Conservation (phyloP, 495 filamentous ascomycete genomes). For the Poronia punctata region DNA sequence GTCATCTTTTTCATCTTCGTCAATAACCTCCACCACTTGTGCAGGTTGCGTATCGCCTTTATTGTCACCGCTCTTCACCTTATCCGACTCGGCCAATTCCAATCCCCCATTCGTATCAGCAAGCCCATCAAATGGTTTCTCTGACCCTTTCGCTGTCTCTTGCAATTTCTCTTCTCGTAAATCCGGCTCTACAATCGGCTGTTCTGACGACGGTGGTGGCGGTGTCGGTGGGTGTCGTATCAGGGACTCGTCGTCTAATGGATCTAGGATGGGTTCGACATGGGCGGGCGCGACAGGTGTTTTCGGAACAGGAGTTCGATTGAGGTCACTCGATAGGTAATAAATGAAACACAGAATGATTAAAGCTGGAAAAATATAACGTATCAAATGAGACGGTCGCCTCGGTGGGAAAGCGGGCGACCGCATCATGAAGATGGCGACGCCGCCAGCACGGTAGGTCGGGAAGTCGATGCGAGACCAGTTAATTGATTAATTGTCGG, state of each 20-base stretch:
- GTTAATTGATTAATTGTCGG: too few relatives aligned
- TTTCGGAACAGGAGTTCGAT: slow-evolving; percentile 7
- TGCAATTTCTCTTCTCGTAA: too few relatives aligned
- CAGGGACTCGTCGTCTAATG: not conserved
- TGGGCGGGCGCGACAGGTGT: slow-evolving; percentile 8
- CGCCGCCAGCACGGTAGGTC: slow-evolving; percentile 16
- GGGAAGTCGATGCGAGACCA: too few relatives aligned
- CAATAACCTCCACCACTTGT: not conserved
- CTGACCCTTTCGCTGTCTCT: too few relatives aligned
- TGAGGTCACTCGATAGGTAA: slow-evolving; percentile 16
- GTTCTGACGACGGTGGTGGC: not conserved
- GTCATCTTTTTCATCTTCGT: not conserved
- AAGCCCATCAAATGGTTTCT: not conserved
- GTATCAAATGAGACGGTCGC: slow-evolving; percentile 30
- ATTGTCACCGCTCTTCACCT: slow-evolving; percentile 1
- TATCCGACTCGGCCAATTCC: slow-evolving; percentile 9
- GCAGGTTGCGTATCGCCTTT: slow-evolving; percentile 7
- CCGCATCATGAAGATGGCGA: slow-evolving; percentile 22
- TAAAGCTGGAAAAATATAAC: slow-evolving; percentile 27
- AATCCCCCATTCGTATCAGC: not conserved
- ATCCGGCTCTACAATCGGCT: not conserved
- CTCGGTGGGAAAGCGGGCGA: slow-evolving; percentile 34
- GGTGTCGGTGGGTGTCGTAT: slow-evolving; percentile 4
- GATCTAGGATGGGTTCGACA: slow-evolving; percentile 6
- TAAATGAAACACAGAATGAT: slow-evolving; percentile 28